Conservation (phyloP, 192 early-diverging fungal genomes). For the Umbelopsis ramanniana region DNA sequence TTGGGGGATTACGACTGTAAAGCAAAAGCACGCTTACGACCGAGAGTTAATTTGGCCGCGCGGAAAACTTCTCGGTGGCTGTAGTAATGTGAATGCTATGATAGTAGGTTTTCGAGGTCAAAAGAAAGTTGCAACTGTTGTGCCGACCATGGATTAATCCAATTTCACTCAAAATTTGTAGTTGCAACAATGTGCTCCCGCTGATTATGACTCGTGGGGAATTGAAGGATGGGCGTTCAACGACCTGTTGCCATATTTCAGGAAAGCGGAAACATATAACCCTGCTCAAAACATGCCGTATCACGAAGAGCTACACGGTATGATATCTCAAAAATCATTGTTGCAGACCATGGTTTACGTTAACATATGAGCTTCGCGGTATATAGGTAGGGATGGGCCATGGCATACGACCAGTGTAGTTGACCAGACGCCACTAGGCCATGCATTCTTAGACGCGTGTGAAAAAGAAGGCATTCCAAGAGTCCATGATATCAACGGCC, state of each 20-base stretch:
- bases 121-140: neutral
- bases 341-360: neutral
- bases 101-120: neutral
- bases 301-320: conserved; percentile 18
- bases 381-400: conserved; percentile 2
- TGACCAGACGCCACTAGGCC: neutral
- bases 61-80: conserved; percentile 3
- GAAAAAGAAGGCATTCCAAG: conserved; percentile 6
- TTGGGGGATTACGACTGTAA: neutral
- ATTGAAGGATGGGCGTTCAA: conserved; percentile 2
- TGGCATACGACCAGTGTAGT: conserved; percentile 1
- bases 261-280: conserved; percentile 5
- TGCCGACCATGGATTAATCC: too few species aligned
- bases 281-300: neutral
- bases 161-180: neutral
- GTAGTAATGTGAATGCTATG: conserved; percentile 17
- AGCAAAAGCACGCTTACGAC: conserved; percentile 16
- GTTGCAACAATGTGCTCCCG: conserved; percentile 17
- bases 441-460: neutral
- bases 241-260: conserved; percentile 3
- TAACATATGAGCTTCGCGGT: neutral
- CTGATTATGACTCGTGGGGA: conserved; percentile 8
- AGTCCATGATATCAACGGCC: conserved; percentile 4
- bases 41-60: conserved; percentile 15
- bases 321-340: neutral